Evolutionary conservation across 352 stramenopile species (phyloP).

Genomic region (Phytopythium kandeliae): DNA sequence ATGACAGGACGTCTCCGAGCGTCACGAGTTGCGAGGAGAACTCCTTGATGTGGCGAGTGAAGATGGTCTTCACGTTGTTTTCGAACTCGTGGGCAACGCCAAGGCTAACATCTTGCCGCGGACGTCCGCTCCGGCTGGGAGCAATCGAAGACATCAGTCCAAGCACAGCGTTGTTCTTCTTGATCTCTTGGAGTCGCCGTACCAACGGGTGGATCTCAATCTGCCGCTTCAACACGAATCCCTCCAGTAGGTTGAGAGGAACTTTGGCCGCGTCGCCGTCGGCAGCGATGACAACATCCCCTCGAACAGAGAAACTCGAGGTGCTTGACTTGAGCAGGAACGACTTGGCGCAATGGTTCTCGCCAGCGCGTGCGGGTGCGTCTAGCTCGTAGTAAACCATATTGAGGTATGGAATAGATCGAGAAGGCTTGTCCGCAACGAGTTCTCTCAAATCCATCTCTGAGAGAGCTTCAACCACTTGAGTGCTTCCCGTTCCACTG

Average conservation of each 20-base stretch:
- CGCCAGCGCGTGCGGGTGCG: constrained; percentile 3
- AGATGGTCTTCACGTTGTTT: constrained; percentile 40
- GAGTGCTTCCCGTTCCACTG: constrained; percentile 1
- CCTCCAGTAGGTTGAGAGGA: constrained; percentile 57
- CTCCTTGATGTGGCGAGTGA: constrained; percentile 49
- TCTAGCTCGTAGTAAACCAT: constrained; percentile 53
- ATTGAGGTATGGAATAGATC: constrained; percentile 61
- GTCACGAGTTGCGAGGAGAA: constrained; percentile 54
- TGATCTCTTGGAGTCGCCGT: constrained; percentile 48
- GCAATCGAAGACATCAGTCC: constrained; percentile 3
- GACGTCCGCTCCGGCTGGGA: neutral
- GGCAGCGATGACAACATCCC: constrained; percentile 62
- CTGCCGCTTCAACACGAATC: constrained; percentile 56
- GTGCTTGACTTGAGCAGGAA: constrained; percentile 35
- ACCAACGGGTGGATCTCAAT: constrained; percentile 63
- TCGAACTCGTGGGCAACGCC: constrained; percentile 39
- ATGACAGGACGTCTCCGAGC: constrained; percentile 34
- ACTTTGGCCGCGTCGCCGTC: constrained; percentile 43
- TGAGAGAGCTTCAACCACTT: constrained; percentile 33
- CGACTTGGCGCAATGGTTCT: constrained; percentile 38
- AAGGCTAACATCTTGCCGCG: constrained; percentile 17
- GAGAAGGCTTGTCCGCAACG: constrained; percentile 23
- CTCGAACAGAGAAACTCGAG: constrained; percentile 12
- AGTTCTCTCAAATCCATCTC: constrained; percentile 51
- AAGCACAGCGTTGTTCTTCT: constrained; percentile 36